phyloP scores from a whole-genome alignment of 441 rosid genomes.

The Mallotus japonicus region DNA sequence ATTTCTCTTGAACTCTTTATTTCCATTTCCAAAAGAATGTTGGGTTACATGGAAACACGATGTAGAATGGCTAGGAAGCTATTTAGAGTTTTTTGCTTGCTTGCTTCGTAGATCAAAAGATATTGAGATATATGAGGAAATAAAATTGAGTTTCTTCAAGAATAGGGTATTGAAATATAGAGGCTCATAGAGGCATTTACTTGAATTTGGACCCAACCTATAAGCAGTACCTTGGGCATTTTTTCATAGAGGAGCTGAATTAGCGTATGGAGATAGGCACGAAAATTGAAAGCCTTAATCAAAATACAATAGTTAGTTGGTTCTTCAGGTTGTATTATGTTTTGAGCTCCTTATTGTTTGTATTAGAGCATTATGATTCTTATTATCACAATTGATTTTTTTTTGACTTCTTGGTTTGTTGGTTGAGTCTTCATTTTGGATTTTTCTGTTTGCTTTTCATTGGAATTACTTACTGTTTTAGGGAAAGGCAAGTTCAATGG shows the following conservation, averaged over 20 bases:
- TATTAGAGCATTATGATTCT: background rate
- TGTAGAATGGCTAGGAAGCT: too few relatives aligned
- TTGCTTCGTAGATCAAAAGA: background rate
- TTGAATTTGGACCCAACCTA: background rate
- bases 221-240: background rate
- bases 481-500: slow-evolving; percentile 99
- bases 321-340: too few relatives aligned
- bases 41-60: too few relatives aligned
- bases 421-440: slow-evolving; percentile 4
- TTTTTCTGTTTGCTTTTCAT: slow-evolving; percentile 1
- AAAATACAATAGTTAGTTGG: too few relatives aligned
- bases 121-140: background rate
- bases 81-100: too few relatives aligned
- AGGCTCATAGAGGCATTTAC: background rate
- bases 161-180: background rate
- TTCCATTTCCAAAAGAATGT: background rate
- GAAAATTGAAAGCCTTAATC: slow-evolving; percentile 8
- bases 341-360: background rate
- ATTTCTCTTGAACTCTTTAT: background rate
- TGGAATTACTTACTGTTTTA: slow-evolving; percentile 24
- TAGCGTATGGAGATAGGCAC: background rate
- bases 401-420: background rate
- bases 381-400: too few relatives aligned
- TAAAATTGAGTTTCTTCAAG: background rate
- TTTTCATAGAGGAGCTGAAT: background rate